These are phyloP conservation scores for Dactylonectria macrodidyma DNA, from an alignment of 2,329 filamentous ascomycete species.

Conservation along the genomic window DNA sequence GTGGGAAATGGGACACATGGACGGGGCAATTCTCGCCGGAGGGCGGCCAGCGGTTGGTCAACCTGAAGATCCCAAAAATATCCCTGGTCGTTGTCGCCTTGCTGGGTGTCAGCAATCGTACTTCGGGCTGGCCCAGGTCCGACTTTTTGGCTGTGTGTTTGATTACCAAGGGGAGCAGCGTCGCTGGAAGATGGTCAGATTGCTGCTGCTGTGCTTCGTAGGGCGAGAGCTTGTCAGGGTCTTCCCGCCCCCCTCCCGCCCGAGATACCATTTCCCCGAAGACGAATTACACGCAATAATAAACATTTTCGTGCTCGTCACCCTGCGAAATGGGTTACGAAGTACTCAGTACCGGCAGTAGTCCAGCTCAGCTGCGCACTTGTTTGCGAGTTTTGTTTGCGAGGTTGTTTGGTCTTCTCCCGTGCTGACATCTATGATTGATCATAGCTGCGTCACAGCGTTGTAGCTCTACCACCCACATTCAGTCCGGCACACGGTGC, in stretches of 20 bases:
- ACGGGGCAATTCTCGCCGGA: background rate
- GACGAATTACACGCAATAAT: background rate
- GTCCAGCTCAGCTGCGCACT: background rate
- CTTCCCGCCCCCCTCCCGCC: constrained; percentile 14
- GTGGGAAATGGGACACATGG: background rate
- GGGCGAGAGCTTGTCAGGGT: constrained; percentile 9
- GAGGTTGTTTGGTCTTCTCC: background rate
- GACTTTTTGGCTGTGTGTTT: constrained; percentile 15
- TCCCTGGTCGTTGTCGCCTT: constrained; percentile 21
- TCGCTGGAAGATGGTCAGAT: constrained; percentile 16
- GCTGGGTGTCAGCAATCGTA: constrained; percentile 30
- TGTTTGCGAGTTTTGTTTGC: too few species aligned
- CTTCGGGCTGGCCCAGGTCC: constrained; percentile 14
- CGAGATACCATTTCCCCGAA: background rate
- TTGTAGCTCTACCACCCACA: background rate
- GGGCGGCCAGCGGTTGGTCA: constrained; percentile 9
- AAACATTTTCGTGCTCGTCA: background rate
- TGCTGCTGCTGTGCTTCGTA: background rate
- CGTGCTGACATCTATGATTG: background rate
- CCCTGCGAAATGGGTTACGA: background rate
- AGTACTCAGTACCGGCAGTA: background rate
- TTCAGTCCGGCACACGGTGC: background rate
- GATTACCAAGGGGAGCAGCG: constrained; percentile 29
- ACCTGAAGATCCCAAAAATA: constrained; percentile 29
- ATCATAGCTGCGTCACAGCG: background rate